phyloP scores from a whole-genome alignment of 1,284 basidiomycete species.

The Ceraceosorus guamensis region DNA sequence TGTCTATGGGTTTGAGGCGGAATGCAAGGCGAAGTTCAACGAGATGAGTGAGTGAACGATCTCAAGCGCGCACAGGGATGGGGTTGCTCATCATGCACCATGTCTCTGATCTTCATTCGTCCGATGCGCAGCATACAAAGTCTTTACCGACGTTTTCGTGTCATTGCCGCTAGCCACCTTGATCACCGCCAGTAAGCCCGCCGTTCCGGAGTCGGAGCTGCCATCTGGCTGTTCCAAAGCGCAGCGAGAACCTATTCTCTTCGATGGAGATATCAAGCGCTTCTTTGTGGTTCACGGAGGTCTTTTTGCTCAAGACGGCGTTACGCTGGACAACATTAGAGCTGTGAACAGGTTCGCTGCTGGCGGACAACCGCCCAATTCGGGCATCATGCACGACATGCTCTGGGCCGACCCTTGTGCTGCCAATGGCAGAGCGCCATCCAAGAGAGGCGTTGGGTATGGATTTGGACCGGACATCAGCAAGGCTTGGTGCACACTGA shows the following conservation, averaged over 20 bases:
- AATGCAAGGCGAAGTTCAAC: constrained; percentile 61
- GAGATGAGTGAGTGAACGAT: constrained; percentile 16
- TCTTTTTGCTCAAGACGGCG: constrained; percentile 86
- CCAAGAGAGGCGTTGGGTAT: constrained; percentile 92
- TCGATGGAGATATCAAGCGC: constrained; percentile 71
- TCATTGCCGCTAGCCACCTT: constrained; percentile 72
- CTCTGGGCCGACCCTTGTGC: constrained; percentile 80
- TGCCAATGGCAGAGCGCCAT: constrained; percentile 80
- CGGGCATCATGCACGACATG: constrained; percentile 79
- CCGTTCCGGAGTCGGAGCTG: constrained; percentile 42
- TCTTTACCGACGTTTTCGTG: constrained; percentile 42
- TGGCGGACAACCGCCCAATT: constrained; percentile 83
- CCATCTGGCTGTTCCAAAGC: constrained; percentile 29
- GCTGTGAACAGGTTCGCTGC: constrained; percentile 67
- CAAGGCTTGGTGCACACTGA: constrained; percentile 72
- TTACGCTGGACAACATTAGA: constrained; percentile 83
- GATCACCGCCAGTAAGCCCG: constrained; percentile 65
- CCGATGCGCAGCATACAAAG: constrained; percentile 26
- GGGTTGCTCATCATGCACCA: no score
- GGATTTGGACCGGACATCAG: constrained; percentile 71
- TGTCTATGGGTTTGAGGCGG: constrained; percentile 75
- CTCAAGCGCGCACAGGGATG: no score
- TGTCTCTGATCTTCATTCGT: no score
- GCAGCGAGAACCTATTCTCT: constrained; percentile 59
- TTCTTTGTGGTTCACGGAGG: constrained; percentile 90